A percentile compares a stretch with the other conserved stretches of the same genome.
Conservation (phyloP, 2,329 filamentous ascomycete species). For the Alternaria angustiovoidea region DNA sequence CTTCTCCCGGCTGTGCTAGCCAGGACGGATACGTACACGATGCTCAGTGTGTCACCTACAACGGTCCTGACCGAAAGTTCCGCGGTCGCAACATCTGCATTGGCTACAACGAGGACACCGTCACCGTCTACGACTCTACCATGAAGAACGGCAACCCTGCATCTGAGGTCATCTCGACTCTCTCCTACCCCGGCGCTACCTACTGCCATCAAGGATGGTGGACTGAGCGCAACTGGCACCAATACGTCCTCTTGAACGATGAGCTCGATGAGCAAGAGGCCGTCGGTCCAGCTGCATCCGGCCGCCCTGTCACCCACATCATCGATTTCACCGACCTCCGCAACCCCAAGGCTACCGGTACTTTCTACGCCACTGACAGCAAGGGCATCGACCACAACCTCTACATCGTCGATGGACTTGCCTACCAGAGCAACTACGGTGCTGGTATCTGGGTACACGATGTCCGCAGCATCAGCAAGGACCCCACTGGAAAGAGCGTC, state of each 20-base stretch:
- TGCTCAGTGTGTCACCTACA: constrained; percentile 66
- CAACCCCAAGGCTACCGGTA: constrained; percentile 51
- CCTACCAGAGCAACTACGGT: constrained; percentile 55
- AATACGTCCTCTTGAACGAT: constrained; percentile 46
- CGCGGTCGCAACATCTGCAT: constrained; percentile 63
- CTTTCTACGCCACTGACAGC: constrained; percentile 50
- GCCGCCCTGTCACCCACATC: constrained; percentile 46
- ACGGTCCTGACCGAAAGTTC: constrained; percentile 60
- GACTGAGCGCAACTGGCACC: constrained; percentile 49
- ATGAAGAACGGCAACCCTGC: constrained; percentile 63
- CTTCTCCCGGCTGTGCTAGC: constrained; percentile 60
- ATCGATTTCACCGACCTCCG: constrained; percentile 45
- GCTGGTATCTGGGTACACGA: constrained; percentile 52
- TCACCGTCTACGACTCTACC: constrained; percentile 62
- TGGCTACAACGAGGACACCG: constrained; percentile 63
- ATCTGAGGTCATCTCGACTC: constrained; percentile 63
- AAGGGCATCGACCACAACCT: constrained; percentile 57
- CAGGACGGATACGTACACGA: constrained; percentile 68
- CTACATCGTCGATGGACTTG: constrained; percentile 52
- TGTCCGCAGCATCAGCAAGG: constrained; percentile 49
- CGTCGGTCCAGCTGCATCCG: constrained; percentile 41
- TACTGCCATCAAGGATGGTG: constrained; percentile 69
- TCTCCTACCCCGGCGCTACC: constrained; percentile 61
- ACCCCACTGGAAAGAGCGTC: constrained; percentile 50
- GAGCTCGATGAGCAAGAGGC: constrained; percentile 43